phyloP scores from a whole-genome alignment of 441 rosid genomes.

The Euphorbia celastroides region DNA sequence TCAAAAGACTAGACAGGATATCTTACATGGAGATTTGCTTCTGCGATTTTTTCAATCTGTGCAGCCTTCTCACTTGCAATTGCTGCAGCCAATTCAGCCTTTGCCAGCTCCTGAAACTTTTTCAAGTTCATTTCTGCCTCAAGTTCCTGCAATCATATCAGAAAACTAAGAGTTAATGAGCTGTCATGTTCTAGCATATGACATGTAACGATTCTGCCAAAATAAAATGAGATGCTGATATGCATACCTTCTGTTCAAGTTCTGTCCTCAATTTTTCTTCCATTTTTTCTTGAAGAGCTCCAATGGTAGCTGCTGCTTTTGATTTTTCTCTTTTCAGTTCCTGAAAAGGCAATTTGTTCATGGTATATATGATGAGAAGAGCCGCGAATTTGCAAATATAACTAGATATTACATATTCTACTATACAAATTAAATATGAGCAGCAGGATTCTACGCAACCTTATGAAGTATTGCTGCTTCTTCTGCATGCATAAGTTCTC shows the following conservation, averaged over 20 bases:
- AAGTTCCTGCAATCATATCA: conserved; percentile 50
- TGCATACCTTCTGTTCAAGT: conserved; percentile 72
- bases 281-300: conserved; percentile 76
- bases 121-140: conserved; percentile 59
- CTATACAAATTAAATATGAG: conserved; percentile 6
- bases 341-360: conserved; percentile 36
- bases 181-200: conserved; percentile 13
- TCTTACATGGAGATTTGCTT: conserved; percentile 88
- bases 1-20: conserved; percentile 7
- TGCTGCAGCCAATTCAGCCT: conserved; percentile 73
- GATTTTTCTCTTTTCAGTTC: conserved; percentile 88
- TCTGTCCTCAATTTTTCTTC: conserved; percentile 72
- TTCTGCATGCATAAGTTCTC: conserved; percentile 90
- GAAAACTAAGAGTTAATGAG: conserved; percentile 21
- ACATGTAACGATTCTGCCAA: conserved; percentile 6
- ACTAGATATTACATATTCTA: neutral
- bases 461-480: conserved; percentile 94
- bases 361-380: neutral
- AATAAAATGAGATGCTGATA: conserved; percentile 3
- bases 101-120: conserved; percentile 62
- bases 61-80: conserved; percentile 79
- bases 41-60: conserved; percentile 80
- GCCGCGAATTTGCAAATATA: neutral
- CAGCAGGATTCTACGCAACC: conserved; percentile 38
- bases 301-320: conserved; percentile 83